Evolutionary conservation across 495 filamentous ascomycete genomes (phyloP), one percentile per base, ranked within the genome.

Genomic region (Daldinia bambusicola): DNA sequence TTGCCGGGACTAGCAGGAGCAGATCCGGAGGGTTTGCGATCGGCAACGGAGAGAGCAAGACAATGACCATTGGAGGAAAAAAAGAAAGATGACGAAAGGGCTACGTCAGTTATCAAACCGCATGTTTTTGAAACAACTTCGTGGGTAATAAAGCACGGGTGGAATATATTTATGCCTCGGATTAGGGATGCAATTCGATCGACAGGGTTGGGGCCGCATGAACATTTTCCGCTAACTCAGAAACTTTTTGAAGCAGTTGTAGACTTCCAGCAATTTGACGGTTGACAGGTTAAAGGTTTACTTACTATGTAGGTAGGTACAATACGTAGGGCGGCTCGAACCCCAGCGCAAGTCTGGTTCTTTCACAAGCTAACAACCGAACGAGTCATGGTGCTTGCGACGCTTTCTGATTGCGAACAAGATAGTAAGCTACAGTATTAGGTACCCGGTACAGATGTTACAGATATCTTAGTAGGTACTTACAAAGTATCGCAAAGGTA

Each of bases 311-410:
- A n/a, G n/a, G n/a, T n/a, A n/a, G n/a, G n/a, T n/a, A n/a, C n/a
- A n/a, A n/a, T 67, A 67, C 63, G 63, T 71, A 71, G 63, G 48
- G 55, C 67, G 60, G 59, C 36, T 16, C 53, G 66, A 31, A 16
- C 52, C 57, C 41, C 41, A 20, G 32, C 3, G 16, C 66, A 58
- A 56, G 61, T 45, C 4, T 20, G 7, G 9, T n/a, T 40, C 52
- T 63, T 62, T 68, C 66, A 68, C 51, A 38, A 61, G 66, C 66
- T 30, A 51, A 34, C n/a, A n/a, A n/a, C n/a, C 37, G 2, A 43
- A n/a, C 41, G 41, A 48, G 5, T 16, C 41, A 48, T 48, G 5
- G 48, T 34, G 32, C 48, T 51, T 51, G 48, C 48, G 20, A 52
- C 52, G 31, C 31, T 55, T 32, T 10, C 36, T 34, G 34, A 43